These are phyloP conservation scores for Leishmania lainsoni DNA, from an alignment of 208 protist species.

Conservation along the genomic window DNA sequence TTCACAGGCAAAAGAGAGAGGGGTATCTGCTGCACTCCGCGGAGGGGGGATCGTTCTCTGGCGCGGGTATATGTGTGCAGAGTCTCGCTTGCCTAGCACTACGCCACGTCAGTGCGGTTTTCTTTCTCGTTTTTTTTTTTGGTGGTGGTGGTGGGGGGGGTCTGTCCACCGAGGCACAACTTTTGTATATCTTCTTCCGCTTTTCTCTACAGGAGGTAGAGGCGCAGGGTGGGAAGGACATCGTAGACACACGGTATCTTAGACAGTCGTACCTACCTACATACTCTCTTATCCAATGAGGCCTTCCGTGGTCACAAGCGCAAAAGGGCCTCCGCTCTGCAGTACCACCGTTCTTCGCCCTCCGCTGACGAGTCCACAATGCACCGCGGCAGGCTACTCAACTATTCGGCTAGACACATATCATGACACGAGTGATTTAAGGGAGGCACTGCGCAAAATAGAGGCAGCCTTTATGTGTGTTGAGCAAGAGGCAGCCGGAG, in stretches of 20 bases:
- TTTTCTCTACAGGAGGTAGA: not conserved
- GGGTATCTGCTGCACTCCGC: not conserved
- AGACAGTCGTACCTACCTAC: not conserved
- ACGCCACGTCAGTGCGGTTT: not conserved
- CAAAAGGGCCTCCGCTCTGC: constrained; percentile 12
- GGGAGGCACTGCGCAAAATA: constrained; percentile 30
- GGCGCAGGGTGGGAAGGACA: not conserved
- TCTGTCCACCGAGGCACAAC: not conserved
- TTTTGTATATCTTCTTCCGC: not conserved
- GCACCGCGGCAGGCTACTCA: not conserved
- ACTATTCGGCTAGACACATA: constrained; percentile 32
- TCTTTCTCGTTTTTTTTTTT: not conserved
- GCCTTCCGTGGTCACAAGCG: not conserved
- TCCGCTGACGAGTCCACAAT: not conserved
- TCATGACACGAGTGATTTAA: constrained; percentile 34
- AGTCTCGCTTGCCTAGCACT: not conserved
- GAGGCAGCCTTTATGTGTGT: constrained; percentile 15
- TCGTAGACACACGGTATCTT: not conserved
- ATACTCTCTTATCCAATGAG: not conserved
- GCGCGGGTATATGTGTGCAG: not conserved
- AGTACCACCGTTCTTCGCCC: constrained; percentile 21
- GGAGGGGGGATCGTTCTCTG: not conserved
- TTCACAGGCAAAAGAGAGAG: not conserved
- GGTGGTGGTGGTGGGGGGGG: too few relatives aligned
- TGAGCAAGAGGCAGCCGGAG: not conserved